Evolutionary conservation across 805 yeast species (phyloP), one percentile per base, ranked within the genome.

Genomic region (Kazachstania bromeliacearum): DNA sequence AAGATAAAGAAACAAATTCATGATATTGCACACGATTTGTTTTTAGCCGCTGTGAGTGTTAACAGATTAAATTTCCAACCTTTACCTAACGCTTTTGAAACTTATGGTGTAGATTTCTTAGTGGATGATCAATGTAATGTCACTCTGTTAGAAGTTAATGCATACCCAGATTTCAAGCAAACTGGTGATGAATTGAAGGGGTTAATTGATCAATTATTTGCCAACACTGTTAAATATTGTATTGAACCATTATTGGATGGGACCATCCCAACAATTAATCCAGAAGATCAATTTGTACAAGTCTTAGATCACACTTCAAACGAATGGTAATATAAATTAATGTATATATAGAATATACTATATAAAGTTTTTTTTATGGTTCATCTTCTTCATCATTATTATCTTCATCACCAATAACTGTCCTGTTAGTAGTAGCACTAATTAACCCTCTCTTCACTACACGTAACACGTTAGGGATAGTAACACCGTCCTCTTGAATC

Each of bases 121-220:
- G 82, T 92, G 13, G 78, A 76, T 47, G 62, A 59, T 2, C 63
- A 73, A 21, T 53, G 58, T 16, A 55, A 67, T 10, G 89, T 82
- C 3, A 68, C 66, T 31, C 53, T 92, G 19, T 61, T 89, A 28
- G 97, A 92, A 57, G 84, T 87, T 31, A 92, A 92, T 51, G 79
- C 97, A 12, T 92, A 80, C 53, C 98, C 98, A 1, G 98, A 92
- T 55, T 92, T 92, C 63, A 87, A 85, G 51, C 98, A 92, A 60
- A 92, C 97, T 0, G 98, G 98, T 13, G 72, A 64, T 12, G 80
- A 71, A 6, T 64, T 89, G 47, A 82, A 80, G 51, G 64, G 48
- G 2, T 50, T 85, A 16, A 82, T 92, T 21, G 67, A 68, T 43
- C 80, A 71, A 24, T 63, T 88, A 30, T 82, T 88, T 49, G 76